phyloP scores from a whole-genome alignment of 2,329 filamentous ascomycete species.

The Malbranchea cinnamomea region DNA sequence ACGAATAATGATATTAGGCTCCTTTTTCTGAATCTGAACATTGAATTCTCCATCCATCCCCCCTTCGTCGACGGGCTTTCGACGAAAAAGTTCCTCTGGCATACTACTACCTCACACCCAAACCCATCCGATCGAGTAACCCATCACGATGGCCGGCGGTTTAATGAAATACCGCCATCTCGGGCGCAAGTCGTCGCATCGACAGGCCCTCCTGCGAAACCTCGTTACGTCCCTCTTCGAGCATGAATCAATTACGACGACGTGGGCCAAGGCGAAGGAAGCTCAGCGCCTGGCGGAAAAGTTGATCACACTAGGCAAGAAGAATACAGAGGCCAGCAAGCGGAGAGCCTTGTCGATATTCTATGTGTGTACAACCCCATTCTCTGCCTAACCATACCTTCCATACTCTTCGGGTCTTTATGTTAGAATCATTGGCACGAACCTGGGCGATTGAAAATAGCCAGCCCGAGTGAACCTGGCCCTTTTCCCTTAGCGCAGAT shows the following conservation, averaged over 20 bases:
- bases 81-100: too few species aligned
- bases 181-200: constrained; percentile 69
- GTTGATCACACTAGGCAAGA: constrained; percentile 85
- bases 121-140: constrained; percentile 2
- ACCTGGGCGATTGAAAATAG: too few species aligned
- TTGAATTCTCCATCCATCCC: too few species aligned
- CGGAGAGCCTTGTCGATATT: constrained; percentile 66
- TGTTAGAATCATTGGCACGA: too few species aligned
- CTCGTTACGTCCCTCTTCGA: constrained; percentile 88
- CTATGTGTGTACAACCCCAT: constrained; percentile 47
- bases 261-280: constrained; percentile 95
- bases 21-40: too few species aligned
- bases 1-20: too few species aligned
- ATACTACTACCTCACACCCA: constrained; percentile 3
- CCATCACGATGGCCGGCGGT: constrained; percentile 61
- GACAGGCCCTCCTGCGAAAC: constrained; percentile 86
- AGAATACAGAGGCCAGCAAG: constrained; percentile 69
- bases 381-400: too few species aligned
- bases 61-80: too few species aligned
- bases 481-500: too few species aligned
- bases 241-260: constrained; percentile 86
- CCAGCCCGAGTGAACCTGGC: too few species aligned
- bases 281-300: constrained; percentile 87
- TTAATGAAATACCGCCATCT: constrained; percentile 79
- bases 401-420: too few species aligned